Evolutionary conservation across 2,329 filamentous ascomycete species (phyloP).

Genomic region (Aspergillus caelatus): DNA sequence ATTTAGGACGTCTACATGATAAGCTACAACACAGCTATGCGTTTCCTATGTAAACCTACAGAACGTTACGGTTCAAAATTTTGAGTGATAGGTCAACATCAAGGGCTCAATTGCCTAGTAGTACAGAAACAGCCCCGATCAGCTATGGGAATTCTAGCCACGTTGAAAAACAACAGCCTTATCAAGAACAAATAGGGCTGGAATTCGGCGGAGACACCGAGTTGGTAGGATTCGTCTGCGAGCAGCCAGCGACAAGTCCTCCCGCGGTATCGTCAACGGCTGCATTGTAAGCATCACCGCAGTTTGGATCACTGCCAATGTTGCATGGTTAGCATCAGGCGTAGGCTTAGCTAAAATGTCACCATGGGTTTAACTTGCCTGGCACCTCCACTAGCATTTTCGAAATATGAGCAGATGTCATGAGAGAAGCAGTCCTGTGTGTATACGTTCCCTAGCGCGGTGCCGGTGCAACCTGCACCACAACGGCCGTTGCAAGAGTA

Average conservation of each 20-base stretch:
- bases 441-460: constrained; percentile 19
- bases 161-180: neutral
- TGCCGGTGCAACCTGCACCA: constrained; percentile 18
- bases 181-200: neutral
- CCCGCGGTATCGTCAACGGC: neutral
- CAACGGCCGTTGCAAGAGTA: constrained; percentile 26
- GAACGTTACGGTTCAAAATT: no score
- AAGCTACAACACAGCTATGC: no score
- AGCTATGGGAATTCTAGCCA: neutral
- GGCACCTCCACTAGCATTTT: constrained; percentile 18
- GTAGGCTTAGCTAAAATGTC: neutral
- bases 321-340: neutral
- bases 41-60: no score
- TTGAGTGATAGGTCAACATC: neutral
- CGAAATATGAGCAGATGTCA: constrained; percentile 25
- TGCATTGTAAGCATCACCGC: neutral
- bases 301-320: neutral
- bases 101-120: neutral
- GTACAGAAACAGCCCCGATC: neutral
- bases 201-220: neutral
- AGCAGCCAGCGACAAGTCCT: neutral
- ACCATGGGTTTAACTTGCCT: neutral
- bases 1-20: no score
- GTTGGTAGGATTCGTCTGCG: neutral
- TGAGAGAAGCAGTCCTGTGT: constrained; percentile 25